A percentile compares a stretch with the other conserved stretches of the same genome.
Evolutionary conservation across 2,329 filamentous ascomycete genomes (phyloP).

Genomic region (Neofusicoccum umdonicola): DNA sequence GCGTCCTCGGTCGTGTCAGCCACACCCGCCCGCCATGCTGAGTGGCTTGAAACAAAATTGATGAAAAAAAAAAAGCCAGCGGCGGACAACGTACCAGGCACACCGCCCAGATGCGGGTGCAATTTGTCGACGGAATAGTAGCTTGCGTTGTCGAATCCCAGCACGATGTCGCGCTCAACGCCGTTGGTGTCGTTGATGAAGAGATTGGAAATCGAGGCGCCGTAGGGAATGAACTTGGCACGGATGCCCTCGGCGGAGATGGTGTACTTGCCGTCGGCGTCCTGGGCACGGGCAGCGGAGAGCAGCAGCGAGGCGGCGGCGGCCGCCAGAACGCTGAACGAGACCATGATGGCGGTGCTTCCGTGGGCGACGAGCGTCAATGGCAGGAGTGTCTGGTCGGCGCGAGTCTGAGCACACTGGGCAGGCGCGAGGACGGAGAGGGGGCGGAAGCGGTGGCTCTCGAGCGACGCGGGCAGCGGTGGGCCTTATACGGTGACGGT

Average conservation of each 20-base stretch:
- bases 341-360: constrained; percentile 1
- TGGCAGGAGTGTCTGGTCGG: background rate
- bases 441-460: background rate
- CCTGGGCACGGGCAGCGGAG: constrained; percentile 14
- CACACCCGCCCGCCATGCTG: background rate
- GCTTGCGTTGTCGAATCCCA: constrained; percentile 72
- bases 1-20: constrained; percentile 40
- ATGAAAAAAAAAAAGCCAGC: too few species aligned
- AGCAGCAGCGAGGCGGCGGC: background rate
- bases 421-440: background rate
- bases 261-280: constrained; percentile 63
- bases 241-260: constrained; percentile 65
- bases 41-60: background rate
- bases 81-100: constrained; percentile 53
- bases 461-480: background rate
- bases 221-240: constrained; percentile 70
- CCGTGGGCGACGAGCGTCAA: background rate
- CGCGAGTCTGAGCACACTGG: background rate
- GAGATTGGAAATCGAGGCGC: constrained; percentile 69
- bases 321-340: background rate
- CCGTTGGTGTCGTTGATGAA: constrained; percentile 68
- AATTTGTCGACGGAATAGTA: constrained; percentile 64
- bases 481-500: background rate
- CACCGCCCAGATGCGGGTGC: constrained; percentile 70
- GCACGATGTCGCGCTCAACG: constrained; percentile 66